Conservation (phyloP, 2,329 filamentous ascomycete genomes). For the Trichoderma endophyticum region DNA sequence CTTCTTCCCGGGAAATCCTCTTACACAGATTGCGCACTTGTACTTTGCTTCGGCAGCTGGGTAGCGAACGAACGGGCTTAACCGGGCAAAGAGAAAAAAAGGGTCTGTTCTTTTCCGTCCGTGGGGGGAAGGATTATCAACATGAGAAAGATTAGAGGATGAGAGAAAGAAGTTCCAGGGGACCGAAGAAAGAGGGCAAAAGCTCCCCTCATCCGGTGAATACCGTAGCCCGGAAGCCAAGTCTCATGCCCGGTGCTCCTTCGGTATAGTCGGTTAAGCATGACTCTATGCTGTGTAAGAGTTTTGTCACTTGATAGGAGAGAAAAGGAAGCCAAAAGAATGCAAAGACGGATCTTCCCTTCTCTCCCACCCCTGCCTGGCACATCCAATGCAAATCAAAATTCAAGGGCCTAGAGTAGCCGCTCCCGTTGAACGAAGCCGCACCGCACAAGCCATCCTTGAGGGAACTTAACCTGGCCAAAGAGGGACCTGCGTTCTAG, state of each 20-base stretch:
- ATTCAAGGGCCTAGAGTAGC: slow-evolving; percentile 18
- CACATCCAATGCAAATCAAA: background rate
- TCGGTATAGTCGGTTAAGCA: slow-evolving; percentile 18
- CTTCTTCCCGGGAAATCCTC: slow-evolving; percentile 18
- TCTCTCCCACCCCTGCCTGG: background rate
- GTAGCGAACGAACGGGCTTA: background rate
- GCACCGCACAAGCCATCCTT: background rate
- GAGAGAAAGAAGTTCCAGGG: background rate
- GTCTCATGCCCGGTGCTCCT: background rate
- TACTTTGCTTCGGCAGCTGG: background rate
- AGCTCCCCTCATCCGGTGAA: slow-evolving; percentile 16
- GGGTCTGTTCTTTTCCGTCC: background rate
- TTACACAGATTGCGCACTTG: background rate
- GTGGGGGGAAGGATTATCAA: background rate
- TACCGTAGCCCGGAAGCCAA: background rate
- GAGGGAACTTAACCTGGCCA: background rate
- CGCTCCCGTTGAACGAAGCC: background rate
- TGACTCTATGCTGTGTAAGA: background rate
- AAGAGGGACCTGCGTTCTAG: background rate
- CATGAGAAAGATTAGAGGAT: background rate
- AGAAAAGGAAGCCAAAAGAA: background rate
- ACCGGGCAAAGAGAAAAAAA: background rate
- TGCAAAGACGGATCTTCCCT: background rate
- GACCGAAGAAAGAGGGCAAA: background rate
- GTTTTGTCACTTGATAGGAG: background rate